These are phyloP conservation scores for Volvox carteri DNA, from an alignment of 163 green algal genomes.

Conservation along the genomic window DNA sequence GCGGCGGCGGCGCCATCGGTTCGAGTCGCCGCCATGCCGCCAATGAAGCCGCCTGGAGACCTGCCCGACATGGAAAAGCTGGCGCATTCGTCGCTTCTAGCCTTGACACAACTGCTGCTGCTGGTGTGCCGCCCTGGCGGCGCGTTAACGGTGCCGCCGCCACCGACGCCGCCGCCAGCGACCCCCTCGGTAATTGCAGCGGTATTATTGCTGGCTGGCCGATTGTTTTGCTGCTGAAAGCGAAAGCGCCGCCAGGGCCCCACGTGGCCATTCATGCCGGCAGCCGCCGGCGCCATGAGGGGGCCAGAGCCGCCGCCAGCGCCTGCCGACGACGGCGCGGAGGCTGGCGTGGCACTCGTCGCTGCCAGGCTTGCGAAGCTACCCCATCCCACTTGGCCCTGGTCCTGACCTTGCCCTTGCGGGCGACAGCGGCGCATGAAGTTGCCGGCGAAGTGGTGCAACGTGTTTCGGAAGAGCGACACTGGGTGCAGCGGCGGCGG, in stretches of 20 bases:
- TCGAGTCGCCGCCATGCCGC: neutral
- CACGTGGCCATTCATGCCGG: neutral
- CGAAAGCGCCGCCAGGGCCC: constrained; percentile 3
- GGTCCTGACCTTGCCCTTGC: neutral
- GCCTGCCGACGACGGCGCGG: neutral
- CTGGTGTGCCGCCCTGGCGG: too few species aligned
- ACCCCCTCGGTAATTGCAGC: neutral
- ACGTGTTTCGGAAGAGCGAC: constrained; percentile 39
- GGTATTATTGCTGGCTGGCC: neutral
- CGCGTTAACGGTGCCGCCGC: too few species aligned
- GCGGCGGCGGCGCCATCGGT: neutral
- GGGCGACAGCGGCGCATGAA: neutral
- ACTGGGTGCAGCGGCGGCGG: constrained; percentile 47
- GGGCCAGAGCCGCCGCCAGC: neutral
- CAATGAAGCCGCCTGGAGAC: neutral
- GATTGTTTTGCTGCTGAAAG: neutral
- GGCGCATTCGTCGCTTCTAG: too few species aligned
- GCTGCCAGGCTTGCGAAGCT: neutral
- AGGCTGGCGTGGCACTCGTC: neutral
- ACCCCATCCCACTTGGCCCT: neutral
- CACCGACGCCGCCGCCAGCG: neutral
- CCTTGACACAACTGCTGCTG: too few species aligned
- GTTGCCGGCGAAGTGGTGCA: constrained; percentile 25
- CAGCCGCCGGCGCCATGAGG: neutral
- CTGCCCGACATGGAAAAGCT: too few species aligned